phyloP scores from a whole-genome alignment of 306 rosid species.

The Cicer arietinum region DNA sequence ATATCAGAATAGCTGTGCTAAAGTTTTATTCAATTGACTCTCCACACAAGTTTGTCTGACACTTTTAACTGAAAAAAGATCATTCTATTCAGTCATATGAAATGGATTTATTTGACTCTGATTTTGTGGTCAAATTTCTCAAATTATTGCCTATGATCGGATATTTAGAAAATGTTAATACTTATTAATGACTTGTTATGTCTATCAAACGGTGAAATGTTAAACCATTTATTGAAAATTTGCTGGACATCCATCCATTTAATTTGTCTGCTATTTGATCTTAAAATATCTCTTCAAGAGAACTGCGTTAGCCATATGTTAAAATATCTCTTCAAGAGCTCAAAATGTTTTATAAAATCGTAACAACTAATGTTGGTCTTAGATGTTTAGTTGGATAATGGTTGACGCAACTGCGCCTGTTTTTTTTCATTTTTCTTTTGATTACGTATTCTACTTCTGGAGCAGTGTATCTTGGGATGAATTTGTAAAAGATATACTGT shows the following conservation, averaged over 20 bases:
- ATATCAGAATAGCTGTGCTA: neutral
- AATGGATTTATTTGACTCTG: neutral
- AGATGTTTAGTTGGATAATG: constrained; percentile 28
- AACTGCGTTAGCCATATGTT: neutral
- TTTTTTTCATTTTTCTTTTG: neutral
- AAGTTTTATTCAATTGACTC: neutral
- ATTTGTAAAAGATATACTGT: neutral
- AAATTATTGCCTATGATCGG: neutral
- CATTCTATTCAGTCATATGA: neutral
- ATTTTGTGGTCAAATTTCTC: neutral
- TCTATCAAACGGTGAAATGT: neutral
- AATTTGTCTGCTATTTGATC: neutral
- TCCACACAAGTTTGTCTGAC: neutral
- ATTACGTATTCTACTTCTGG: constrained; percentile 14
- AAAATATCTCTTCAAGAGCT: neutral
- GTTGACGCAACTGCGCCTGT: neutral
- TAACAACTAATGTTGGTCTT: constrained; percentile 9
- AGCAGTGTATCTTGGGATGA: constrained; percentile 22
- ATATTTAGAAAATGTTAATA: neutral
- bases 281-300: constrained; percentile 2
- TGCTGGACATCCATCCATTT: neutral
- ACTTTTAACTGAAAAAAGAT: neutral
- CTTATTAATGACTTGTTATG: neutral
- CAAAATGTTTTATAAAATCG: constrained; percentile 31
- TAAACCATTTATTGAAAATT: constrained; percentile 2